Base-by-base conservation (phyloP, 1,284 basidiomycete species). In the Papiliotrema fonsecae region DNA sequence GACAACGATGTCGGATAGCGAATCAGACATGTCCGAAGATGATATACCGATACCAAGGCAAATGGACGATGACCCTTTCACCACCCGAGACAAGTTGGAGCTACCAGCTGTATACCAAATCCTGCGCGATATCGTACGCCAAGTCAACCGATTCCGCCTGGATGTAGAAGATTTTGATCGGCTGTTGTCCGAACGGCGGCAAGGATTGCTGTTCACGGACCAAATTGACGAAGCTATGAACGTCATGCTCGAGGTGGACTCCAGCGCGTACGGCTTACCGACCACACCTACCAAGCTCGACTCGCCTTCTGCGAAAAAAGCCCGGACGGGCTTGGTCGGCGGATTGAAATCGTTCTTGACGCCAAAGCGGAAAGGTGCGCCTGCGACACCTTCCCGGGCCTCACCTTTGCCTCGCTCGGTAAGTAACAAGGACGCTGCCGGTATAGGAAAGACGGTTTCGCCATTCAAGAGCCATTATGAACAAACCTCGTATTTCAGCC, bases 201-300 rank as follows among this genome's bases (percentile, higher is more conserved):
- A 87, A 64, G 92, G 93, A 2, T 76, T 98, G 18, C 76, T 96
- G 22, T 96, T 94, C 70, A 87, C 87, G 1, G 93, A 97, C 72
- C 93, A 94, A 65, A 75, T 97, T 27, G 88, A 85, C 18, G 94
- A 97, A 62, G 93, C 92, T 2, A 77, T 97, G 57, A 85, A 78
- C 40, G 76, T 88, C 38, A 79, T 79, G 31, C 73, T 89, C 46
- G 85, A 88, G 52, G 71, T 85, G 25, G 55, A 57, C 42, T 21
- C 54, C 44, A 36, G 42, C 41, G 31, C 38, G 41, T 39, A 48
- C 64, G 35, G 60, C 57, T 26, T 67, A 69, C 51, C 54, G 72
- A 40, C 59, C 60, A 32, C 31, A n/a, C 54, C 61, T 18, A n/a
- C 19, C 18, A 39, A 36, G 18, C 31, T 31, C 4, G 44, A 26